Evolutionary conservation across 192 early-diverging fungal genomes (phyloP).

Genomic region (Coemansia sp.): DNA sequence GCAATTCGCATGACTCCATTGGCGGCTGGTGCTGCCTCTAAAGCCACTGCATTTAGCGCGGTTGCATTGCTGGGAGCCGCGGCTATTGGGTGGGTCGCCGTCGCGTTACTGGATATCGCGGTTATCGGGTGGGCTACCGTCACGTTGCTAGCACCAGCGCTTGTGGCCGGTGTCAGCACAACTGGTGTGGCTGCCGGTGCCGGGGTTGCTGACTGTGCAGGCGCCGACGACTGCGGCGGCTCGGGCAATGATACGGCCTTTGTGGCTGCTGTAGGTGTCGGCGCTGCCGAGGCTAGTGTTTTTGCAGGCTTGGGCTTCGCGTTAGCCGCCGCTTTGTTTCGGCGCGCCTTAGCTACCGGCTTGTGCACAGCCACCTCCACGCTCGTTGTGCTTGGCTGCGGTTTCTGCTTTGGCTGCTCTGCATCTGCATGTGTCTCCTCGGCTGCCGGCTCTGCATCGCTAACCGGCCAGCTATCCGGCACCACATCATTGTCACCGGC

Average conservation of each 20-base stretch:
- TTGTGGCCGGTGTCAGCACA: not conserved
- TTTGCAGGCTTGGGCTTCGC: not conserved
- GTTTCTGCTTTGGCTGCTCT: not conserved
- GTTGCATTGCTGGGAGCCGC: not conserved
- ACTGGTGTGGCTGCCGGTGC: not conserved
- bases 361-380: not conserved
- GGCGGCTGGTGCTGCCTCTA: not conserved
- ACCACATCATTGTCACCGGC: not conserved
- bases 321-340: not conserved
- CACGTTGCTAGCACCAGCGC: not conserved
- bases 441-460: no score
- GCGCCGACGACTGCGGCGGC: not conserved
- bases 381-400: not conserved
- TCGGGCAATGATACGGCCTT: no score
- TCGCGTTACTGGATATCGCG: no score
- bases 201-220: not conserved
- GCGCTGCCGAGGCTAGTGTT: not conserved
- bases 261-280: not conserved
- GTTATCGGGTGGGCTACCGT: no score
- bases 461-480: not conserved
- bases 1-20: constrained; percentile 14
- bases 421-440: no score
- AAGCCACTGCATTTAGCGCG: no score
- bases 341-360: not conserved
- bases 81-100: no score